Evolutionary conservation across 176 grass and related monocot genomes (phyloP).

Genomic region (Ensete ventricosum): DNA sequence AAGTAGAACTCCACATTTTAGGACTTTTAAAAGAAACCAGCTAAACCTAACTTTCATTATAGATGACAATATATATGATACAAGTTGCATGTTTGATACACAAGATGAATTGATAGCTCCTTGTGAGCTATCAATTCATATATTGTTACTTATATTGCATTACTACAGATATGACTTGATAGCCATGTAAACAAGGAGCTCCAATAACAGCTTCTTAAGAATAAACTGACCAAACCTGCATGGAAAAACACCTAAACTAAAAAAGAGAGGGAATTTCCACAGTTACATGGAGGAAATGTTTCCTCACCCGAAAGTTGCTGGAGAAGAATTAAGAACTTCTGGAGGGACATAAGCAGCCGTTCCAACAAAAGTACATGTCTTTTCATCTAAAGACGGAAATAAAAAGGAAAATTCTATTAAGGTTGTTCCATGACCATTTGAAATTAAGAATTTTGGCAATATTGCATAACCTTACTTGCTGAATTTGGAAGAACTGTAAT

Average conservation of each 20-base stretch:
- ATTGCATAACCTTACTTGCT: slow-evolving; percentile 44
- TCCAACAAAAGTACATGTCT: slow-evolving; percentile 95
- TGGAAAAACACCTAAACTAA: slow-evolving; percentile 8
- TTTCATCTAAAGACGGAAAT: slow-evolving; percentile 44
- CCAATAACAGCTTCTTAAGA: neutral
- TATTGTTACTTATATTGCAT: neutral
- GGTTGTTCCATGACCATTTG: neutral
- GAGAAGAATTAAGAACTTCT: slow-evolving; percentile 92
- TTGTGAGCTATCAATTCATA: neutral
- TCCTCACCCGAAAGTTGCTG: slow-evolving; percentile 85
- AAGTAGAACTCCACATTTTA: neutral
- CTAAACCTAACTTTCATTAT: neutral
- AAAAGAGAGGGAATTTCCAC: neutral
- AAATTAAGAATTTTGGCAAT: neutral
- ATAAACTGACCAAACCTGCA: neutral
- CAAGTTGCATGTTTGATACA: neutral
- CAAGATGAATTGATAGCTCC: too few relatives aligned
- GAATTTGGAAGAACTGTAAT: slow-evolving; percentile 94
- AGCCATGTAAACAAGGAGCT: neutral
- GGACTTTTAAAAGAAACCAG: neutral
- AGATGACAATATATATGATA: neutral
- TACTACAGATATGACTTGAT: neutral
- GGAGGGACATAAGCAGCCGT: slow-evolving; percentile 96
- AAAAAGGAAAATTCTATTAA: neutral
- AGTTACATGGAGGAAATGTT: slow-evolving; percentile 8